phyloP scores from a whole-genome alignment of 441 rosid genomes.

The Mallotus repandus region DNA sequence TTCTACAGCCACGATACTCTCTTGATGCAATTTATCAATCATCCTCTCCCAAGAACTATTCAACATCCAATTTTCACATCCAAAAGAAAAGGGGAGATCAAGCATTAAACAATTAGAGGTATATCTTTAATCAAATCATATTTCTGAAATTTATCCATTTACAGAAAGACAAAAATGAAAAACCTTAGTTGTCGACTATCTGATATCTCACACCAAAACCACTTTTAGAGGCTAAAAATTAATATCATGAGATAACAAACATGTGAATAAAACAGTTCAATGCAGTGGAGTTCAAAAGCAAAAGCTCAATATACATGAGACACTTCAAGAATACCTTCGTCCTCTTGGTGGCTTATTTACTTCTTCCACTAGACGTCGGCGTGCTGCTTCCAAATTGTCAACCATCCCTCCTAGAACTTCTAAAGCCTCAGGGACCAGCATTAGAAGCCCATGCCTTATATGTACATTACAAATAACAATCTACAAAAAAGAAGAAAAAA shows the following conservation, averaged over 20 bases:
- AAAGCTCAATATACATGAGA: conserved; percentile 1
- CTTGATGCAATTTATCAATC: not conserved
- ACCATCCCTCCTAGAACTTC: conserved; percentile 86
- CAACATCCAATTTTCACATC: conserved; percentile 12
- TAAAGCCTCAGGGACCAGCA: conserved; percentile 86
- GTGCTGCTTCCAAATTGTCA: conserved; percentile 75
- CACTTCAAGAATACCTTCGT: conserved; percentile 54
- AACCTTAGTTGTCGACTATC: not conserved
- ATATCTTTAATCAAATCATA: not conserved
- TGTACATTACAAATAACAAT: conserved; percentile 74
- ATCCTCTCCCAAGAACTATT: not conserved
- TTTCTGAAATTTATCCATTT: not conserved
- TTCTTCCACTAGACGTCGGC: conserved; percentile 68
- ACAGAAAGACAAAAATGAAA: conserved; percentile 1
- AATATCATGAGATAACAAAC: conserved; percentile 11
- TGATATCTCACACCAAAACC: not conserved
- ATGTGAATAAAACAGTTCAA: conserved; percentile 1
- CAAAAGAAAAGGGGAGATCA: conserved; percentile 7
- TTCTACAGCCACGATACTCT: not conserved
- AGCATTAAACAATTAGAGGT: conserved; percentile 5
- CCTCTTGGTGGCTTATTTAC: conserved; percentile 96
- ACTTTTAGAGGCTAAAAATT: conserved; percentile 3
- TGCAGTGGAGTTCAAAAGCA: not conserved
- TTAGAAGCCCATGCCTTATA: conserved; percentile 71
- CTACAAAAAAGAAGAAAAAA: conserved; percentile 35